Base-by-base conservation (phyloP, 78 protist genomes). In the Dictyostelium citrinum region DNA sequence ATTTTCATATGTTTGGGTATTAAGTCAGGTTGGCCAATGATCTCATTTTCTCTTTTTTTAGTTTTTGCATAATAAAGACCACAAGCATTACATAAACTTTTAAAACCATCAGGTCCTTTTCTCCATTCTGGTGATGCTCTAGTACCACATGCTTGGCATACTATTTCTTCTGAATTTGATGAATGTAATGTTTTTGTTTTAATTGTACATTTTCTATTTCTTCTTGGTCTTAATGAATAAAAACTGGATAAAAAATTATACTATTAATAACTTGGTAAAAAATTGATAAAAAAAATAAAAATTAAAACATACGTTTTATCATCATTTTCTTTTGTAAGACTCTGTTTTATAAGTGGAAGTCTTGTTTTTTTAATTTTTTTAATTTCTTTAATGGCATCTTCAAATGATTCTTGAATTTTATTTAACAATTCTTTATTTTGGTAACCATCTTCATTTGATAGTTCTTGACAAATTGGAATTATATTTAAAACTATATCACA, bases 61-160 rank as follows among this genome's bases (percentile, higher is more conserved):
- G 84, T 67, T 55, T 88, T 88, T 20, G 93, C 93, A 68, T 78
- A 88, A 64, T 88, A 88, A 5, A 88, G 33, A 51, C 93, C 93
- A 88, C 93, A 88, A 5, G 93, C 93, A 67, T 88, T 88, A 43
- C 93, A 88, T 22, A 88, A 31, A 49, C 74, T 55, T 29, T 78
- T 78, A 7, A 60, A 78, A 46, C 83, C 83, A 8, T 78, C 83
- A 6, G 83, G 83, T 0, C 83, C 83, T 39, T 78, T 88, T 27
- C 93, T 43, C 93, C 93, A 88, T 64, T 88, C 93, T 29, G 93
- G 93, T 22, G 81, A 64, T 16, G 41, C 75, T 4, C 27, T 61
- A 8, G 85, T 67, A 2, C 93, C 93, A 78, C 93, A 88, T 16
- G 46, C 27, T 7, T 17, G 43, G 43, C 93, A 88, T n/a, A 29